These are phyloP conservation scores for Ophiostoma angusticollis DNA, from an alignment of 2,329 filamentous ascomycete genomes.

Conservation along the genomic window DNA sequence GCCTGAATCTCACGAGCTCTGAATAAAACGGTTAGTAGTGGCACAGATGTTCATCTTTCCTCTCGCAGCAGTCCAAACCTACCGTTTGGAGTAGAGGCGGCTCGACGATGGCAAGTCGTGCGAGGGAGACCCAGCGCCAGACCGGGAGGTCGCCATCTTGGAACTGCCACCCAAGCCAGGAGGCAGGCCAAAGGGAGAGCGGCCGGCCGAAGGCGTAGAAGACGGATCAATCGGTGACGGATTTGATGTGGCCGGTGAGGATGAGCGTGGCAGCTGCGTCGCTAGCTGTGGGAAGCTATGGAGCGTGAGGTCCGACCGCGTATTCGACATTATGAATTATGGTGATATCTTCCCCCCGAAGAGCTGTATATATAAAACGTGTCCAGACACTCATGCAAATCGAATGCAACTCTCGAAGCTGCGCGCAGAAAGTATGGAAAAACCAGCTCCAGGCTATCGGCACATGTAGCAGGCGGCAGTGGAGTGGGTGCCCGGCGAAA, in stretches of 20 bases:
- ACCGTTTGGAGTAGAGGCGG: constrained; percentile 88
- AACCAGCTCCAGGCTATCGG: not conserved
- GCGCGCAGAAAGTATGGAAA: not conserved
- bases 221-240: constrained; percentile 58
- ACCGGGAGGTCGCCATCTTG: constrained; percentile 53
- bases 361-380: no score
- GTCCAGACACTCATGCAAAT: not conserved
- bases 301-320: constrained; percentile 76
- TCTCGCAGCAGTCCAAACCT: no score
- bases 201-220: constrained; percentile 43
- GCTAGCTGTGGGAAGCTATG: constrained; percentile 57
- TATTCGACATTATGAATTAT: constrained; percentile 90
- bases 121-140: constrained; percentile 90
- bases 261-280: constrained; percentile 52
- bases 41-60: constrained; percentile 3
- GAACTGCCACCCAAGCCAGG: constrained; percentile 45
- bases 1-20: constrained; percentile 95
- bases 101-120: constrained; percentile 68
- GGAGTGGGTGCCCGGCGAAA: no score
- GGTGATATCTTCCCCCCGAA: no score
- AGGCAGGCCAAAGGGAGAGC: constrained; percentile 61
- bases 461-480: not conserved
- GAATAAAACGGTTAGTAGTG: not conserved
- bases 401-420: not conserved
- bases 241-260: constrained; percentile 66